These are phyloP conservation scores for Parmelia sp. DNA, from an alignment of 495 filamentous ascomycete genomes.

Conservation along the genomic window DNA sequence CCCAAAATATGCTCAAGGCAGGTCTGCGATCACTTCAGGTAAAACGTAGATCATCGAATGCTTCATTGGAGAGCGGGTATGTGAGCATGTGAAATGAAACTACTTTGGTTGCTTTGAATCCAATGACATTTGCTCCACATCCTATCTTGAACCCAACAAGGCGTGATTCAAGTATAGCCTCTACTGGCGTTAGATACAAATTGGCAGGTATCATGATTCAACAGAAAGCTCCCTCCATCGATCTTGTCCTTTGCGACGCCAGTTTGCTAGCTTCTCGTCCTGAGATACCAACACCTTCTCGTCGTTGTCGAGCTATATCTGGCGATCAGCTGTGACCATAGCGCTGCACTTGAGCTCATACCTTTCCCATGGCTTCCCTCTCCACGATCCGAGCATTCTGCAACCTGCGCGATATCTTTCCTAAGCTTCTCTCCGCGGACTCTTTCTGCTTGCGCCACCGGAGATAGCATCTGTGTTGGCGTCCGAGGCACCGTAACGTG, in stretches of 20 bases:
- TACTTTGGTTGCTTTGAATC: slow-evolving; percentile 12
- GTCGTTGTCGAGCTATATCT: slow-evolving; percentile 1
- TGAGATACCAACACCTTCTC: not conserved
- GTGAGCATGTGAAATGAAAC: slow-evolving; percentile 17
- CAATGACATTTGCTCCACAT: not conserved
- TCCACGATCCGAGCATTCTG: not conserved
- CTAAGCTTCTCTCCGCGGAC: not conserved
- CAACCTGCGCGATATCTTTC: not conserved
- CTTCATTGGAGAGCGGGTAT: slow-evolving; percentile 25
- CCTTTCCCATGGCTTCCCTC: not conserved
- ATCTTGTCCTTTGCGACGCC: not conserved
- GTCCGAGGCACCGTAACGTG: not conserved
- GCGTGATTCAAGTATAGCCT: not conserved
- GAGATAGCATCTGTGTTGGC: not conserved
- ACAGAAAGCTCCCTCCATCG: slow-evolving; percentile 1
- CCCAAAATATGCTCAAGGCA: not conserved
- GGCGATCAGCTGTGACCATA: not conserved
- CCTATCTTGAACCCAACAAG: not conserved
- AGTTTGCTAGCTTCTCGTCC: not conserved
- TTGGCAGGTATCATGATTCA: not conserved
- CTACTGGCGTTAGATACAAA: not conserved
- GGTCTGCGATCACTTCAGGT: slow-evolving; percentile 5
- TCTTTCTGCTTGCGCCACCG: not conserved
- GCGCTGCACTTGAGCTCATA: not conserved
- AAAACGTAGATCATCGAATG: slow-evolving; percentile 13